These are phyloP conservation scores for Colletotrichum cuscutae DNA, from an alignment of 2,329 filamentous ascomycete genomes.

Conservation along the genomic window DNA sequence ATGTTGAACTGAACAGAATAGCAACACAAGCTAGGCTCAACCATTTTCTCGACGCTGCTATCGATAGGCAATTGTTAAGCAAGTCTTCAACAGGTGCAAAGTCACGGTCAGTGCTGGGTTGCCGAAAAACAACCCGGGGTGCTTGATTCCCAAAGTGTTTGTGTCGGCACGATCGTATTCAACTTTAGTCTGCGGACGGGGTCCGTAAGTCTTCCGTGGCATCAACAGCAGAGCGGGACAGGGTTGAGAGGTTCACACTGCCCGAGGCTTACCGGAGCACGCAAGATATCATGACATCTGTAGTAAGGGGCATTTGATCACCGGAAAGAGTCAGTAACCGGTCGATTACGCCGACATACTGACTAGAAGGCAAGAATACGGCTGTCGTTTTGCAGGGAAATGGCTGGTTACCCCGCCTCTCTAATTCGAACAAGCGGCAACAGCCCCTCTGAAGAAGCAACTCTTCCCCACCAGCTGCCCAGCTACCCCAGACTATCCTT, in stretches of 20 bases:
- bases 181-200: too few relatives aligned
- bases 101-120: too few relatives aligned
- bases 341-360: not conserved
- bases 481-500: not conserved
- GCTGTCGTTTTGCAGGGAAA: not conserved
- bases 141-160: too few relatives aligned
- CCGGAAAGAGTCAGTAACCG: not conserved
- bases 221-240: too few relatives aligned
- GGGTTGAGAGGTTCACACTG: too few relatives aligned
- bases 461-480: slow-evolving; percentile 4
- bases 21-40: not conserved
- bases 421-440: not conserved
- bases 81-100: too few relatives aligned
- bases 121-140: too few relatives aligned
- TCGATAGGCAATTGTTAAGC: too few relatives aligned
- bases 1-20: not conserved
- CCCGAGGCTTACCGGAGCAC: too few relatives aligned
- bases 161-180: too few relatives aligned
- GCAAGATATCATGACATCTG: not conserved
- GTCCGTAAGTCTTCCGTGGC: too few relatives aligned
- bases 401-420: slow-evolving; percentile 3
- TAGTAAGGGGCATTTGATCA: not conserved
- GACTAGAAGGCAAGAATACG: not conserved
- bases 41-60: too few relatives aligned
- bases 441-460: slow-evolving; percentile 21